Conservation (phyloP, 2,329 filamentous ascomycete species). For the Arthrobotrys entomopaga region DNA sequence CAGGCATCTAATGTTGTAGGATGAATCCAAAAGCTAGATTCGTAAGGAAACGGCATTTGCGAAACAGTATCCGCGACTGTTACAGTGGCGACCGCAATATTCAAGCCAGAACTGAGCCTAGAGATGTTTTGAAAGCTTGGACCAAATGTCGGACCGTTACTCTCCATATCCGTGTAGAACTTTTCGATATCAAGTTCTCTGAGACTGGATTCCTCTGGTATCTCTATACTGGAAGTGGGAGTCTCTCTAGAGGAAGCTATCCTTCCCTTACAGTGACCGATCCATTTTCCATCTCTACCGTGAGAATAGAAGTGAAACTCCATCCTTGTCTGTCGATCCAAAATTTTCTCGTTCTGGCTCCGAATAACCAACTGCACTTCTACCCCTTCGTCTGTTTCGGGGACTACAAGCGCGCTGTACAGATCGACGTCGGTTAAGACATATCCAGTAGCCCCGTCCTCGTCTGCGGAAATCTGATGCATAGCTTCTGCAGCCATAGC, state of each 20-base stretch:
- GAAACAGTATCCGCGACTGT: constrained; percentile 8
- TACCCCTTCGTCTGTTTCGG: constrained; percentile 35
- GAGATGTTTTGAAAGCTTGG: constrained; percentile 54
- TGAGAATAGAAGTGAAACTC: constrained; percentile 9
- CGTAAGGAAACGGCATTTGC: constrained; percentile 65
- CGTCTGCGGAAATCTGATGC: not conserved
- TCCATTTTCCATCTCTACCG: constrained; percentile 9
- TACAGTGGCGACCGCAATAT: not conserved
- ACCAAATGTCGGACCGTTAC: constrained; percentile 56
- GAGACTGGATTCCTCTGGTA: not conserved
- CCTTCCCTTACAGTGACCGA: constrained; percentile 9
- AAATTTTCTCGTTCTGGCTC: not conserved
- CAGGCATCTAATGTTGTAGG: constrained; percentile 64
- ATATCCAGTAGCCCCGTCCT: constrained; percentile 32
- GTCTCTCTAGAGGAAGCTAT: not conserved
- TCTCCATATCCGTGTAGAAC: constrained; percentile 43
- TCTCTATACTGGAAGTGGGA: not conserved
- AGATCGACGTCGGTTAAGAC: constrained; percentile 58
- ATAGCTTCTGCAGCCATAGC: constrained; percentile 64
- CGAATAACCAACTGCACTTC: constrained; percentile 30
- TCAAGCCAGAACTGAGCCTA: constrained; percentile 1
- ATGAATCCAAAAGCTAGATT: constrained; percentile 64
- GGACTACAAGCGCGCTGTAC: constrained; percentile 56
- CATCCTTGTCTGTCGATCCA: not conserved
- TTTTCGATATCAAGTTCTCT: not conserved